These are phyloP conservation scores for Echium plantagineum DNA, from an alignment of 257 asterid species.

Conservation along the genomic window DNA sequence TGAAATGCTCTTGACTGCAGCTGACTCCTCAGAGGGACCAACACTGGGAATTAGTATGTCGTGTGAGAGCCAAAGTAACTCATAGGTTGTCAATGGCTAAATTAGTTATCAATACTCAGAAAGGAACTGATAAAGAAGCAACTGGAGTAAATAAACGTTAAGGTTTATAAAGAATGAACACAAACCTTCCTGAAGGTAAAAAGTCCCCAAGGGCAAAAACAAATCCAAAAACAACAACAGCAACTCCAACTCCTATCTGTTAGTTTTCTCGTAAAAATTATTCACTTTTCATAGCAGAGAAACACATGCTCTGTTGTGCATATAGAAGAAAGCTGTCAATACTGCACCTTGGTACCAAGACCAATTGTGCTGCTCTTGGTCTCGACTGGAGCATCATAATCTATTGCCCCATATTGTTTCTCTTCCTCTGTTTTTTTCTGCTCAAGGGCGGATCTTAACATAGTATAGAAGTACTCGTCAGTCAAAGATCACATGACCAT, in stretches of 20 bases:
- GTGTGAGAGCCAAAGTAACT: constrained; percentile 11
- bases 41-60: constrained; percentile 28
- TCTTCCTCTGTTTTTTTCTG: constrained; percentile 57
- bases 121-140: background rate
- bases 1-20: constrained; percentile 33
- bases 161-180: constrained; percentile 2
- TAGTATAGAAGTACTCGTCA: constrained; percentile 16
- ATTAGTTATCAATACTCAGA: background rate
- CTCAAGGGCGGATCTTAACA: constrained; percentile 62
- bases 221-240: constrained; percentile 59
- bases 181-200: constrained; percentile 78
- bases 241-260: constrained; percentile 87
- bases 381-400: constrained; percentile 75
- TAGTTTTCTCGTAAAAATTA: constrained; percentile 23
- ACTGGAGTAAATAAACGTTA: background rate
- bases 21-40: constrained; percentile 52
- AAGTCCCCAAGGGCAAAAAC: constrained; percentile 94
- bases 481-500: background rate
- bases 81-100: background rate
- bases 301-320: constrained; percentile 3
- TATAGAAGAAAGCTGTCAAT: constrained; percentile 8
- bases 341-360: constrained; percentile 63
- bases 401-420: constrained; percentile 54
- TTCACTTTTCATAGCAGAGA: constrained; percentile 22
- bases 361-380: constrained; percentile 35